These are phyloP conservation scores for Zoysia matrella DNA, from an alignment of 202 grass and related monocot genomes.

Conservation along the genomic window DNA sequence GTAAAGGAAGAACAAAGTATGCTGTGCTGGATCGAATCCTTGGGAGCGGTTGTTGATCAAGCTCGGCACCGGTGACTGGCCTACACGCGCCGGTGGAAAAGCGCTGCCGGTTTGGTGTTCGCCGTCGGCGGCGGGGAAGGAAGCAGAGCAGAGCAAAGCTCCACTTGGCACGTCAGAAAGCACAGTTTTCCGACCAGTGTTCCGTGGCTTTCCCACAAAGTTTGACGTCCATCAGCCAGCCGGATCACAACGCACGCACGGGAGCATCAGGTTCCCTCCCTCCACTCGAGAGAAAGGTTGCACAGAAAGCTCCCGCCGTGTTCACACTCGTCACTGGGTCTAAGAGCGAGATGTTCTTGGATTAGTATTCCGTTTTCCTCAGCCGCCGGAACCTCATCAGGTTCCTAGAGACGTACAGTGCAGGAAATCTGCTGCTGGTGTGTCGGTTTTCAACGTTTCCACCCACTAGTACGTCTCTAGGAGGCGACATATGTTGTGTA, in stretches of 20 bases:
- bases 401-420: too few relatives aligned
- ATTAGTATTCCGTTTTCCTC: neutral
- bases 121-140: constrained; percentile 30
- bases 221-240: neutral
- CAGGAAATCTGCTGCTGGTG: too few relatives aligned
- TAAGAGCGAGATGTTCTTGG: too few relatives aligned
- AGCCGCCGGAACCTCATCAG: too few relatives aligned
- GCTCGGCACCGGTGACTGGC: too few relatives aligned
- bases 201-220: neutral
- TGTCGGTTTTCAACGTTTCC: neutral
- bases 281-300: too few relatives aligned
- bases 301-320: too few relatives aligned
- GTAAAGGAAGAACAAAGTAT: neutral
- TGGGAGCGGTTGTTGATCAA: neutral
- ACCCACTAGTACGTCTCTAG: neutral
- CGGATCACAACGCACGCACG: too few relatives aligned
- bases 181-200: neutral
- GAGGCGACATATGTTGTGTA: neutral
- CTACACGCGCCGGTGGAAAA: neutral
- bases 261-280: constrained; percentile 43
- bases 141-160: constrained; percentile 26
- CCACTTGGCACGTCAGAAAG: neutral
- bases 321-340: too few relatives aligned
- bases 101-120: neutral
- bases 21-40: neutral